Base-by-base conservation (phyloP, 192 early-diverging fungal species). In the Gonapodya prolifera region DNA sequence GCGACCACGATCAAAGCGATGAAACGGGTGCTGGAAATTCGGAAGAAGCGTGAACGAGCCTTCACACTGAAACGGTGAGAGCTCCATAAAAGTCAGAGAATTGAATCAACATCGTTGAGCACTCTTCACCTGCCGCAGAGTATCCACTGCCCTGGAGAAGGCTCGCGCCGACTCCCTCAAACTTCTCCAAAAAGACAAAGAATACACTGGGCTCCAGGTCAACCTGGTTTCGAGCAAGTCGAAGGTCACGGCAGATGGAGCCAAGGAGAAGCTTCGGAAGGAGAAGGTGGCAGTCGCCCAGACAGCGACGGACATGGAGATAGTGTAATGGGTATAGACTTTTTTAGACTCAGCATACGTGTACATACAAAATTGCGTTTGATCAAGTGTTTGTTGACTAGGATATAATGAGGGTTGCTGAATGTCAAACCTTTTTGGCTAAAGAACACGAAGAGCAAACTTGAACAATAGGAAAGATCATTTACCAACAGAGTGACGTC, bases 1-100 rank as follows among this genome's bases (percentile, higher is more conserved):
- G 86, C 90, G 70, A 97, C 96, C 2, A 99, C 97, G 0, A 84
- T 99, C 84, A 98, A 96, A 89, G 96, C 97, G 34, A 97, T 99
- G 93, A 98, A 99, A 87, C 90, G 94, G 77, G 92, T 98, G 33
- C 88, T 91, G 81, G 96, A 98, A 86, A 98, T 99, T 84, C 91
- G 92, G 80, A 87, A 91, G 35, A 93, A 93, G 82, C 89, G 97
- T 80, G 97, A 98, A 82, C 87, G 92, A 70, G 32, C 32, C 31
- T 73, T 73, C 71, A 73, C 71, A 2, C 16, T 73, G 16, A 18
- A 32, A 32, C 71, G 71, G 71, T 73, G 71, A 32, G 71, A 2
- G 28, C 28, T 73, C 71, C 71, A 2, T 73, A 2, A 73, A 8
- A 61, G 23, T 16, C 45, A 23, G 8, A 8, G 45, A 16, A 23